Evolutionary conservation across 352 stramenopile species (phyloP).

Genomic region (Blastocystis sp.): DNA sequence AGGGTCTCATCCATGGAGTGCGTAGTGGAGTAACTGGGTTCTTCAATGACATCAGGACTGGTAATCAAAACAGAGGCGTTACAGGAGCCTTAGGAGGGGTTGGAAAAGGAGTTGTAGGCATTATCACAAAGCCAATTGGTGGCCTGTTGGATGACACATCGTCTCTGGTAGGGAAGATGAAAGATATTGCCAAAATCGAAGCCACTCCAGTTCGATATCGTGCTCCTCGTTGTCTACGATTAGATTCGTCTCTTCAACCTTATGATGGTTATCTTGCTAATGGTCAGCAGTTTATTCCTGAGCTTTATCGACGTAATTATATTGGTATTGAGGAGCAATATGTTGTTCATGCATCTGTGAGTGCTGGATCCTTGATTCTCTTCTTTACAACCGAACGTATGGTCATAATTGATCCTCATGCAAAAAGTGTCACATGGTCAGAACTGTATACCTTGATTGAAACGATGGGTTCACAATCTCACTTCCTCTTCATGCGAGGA

Average conservation of each 20-base stretch:
- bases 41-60: constrained; percentile 18
- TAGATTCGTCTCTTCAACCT: neutral
- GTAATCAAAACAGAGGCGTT: neutral
- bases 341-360: constrained; percentile 22
- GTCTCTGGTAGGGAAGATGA: constrained; percentile 19
- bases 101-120: constrained; percentile 67
- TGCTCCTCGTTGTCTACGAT: neutral
- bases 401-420: neutral
- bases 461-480: neutral
- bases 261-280: constrained; percentile 22
- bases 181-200: constrained; percentile 49
- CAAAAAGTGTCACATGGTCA: neutral
- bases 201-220: neutral
- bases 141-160: constrained; percentile 49
- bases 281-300: neutral
- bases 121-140: constrained; percentile 41
- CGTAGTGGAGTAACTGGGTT: constrained; percentile 35
- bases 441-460: neutral
- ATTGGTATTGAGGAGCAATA: neutral
- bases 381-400: constrained; percentile 34
- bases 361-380: neutral
- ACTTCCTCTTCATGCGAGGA: constrained; percentile 34
- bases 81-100: constrained; percentile 67
- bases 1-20: constrained; percentile 33
- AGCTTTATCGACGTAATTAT: neutral